Percentiles rank a stretch among this genome's conserved stretches.
Evolutionary conservation across 2,329 filamentous ascomycete genomes (phyloP).

Genomic region (Trichoderma semiorbis): DNA sequence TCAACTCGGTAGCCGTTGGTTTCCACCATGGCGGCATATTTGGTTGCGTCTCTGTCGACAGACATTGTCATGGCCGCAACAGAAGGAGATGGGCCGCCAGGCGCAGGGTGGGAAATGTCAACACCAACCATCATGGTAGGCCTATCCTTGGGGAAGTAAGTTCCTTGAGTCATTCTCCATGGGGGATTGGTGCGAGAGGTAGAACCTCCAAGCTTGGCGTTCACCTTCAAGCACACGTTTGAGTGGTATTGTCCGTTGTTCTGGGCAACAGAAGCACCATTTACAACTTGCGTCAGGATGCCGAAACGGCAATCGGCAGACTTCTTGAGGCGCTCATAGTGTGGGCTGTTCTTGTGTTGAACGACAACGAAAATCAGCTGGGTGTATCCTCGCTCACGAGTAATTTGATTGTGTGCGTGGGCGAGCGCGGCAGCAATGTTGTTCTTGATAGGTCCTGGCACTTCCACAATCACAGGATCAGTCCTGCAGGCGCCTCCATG

Average conservation of each 20-base stretch:
- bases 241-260: slow-evolving; percentile 80
- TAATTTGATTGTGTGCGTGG: slow-evolving; percentile 45
- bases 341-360: slow-evolving; percentile 63
- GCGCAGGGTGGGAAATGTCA: slow-evolving; percentile 81
- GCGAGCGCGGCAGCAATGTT: slow-evolving; percentile 50
- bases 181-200: slow-evolving; percentile 52
- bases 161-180: slow-evolving; percentile 29
- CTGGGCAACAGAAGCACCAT: slow-evolving; percentile 64
- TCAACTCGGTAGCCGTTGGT: slow-evolving; percentile 82
- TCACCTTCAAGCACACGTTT: slow-evolving; percentile 95
- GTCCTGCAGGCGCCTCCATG: slow-evolving; percentile 47
- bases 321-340: slow-evolving; percentile 87
- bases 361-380: slow-evolving; percentile 81
- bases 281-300: slow-evolving; percentile 80
- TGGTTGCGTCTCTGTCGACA: slow-evolving; percentile 65
- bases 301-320: slow-evolving; percentile 80
- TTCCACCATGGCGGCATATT: slow-evolving; percentile 75
- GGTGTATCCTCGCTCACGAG: slow-evolving; percentile 53
- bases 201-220: slow-evolving; percentile 85
- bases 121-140: slow-evolving; percentile 81
- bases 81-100: slow-evolving; percentile 64
- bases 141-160: slow-evolving; percentile 41
- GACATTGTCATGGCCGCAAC: slow-evolving; percentile 87
- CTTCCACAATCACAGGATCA: slow-evolving; percentile 35
- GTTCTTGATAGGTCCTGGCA: slow-evolving; percentile 33